phyloP scores from a whole-genome alignment of 495 filamentous ascomycete genomes.

The Neurospora sp. region DNA sequence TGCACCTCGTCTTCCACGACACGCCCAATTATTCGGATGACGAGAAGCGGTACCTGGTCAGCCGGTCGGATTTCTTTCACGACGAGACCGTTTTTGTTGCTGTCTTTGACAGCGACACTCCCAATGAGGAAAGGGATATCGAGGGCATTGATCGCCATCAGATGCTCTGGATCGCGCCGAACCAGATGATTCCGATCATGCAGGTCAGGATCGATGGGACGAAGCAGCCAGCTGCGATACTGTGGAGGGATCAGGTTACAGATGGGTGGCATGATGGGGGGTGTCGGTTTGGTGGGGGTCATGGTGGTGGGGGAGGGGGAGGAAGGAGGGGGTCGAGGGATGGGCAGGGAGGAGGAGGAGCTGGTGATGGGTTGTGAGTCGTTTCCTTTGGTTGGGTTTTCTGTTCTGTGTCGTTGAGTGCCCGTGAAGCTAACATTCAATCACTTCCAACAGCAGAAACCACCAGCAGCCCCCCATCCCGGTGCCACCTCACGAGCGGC shows the following conservation, averaged over 20 bases:
- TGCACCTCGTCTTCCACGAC: background rate
- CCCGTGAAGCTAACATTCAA: background rate
- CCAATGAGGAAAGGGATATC: background rate
- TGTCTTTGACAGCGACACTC: background rate
- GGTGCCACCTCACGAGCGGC: background rate
- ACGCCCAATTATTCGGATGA: background rate
- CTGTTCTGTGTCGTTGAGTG: too few relatives aligned
- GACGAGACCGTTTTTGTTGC: background rate
- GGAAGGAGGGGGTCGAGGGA: background rate
- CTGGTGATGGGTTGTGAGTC: background rate
- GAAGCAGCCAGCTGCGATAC: constrained; percentile 3
- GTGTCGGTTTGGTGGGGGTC: background rate
- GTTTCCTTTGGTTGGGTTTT: background rate
- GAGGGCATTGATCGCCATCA: background rate
- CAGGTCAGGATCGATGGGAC: background rate
- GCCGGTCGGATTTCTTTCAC: background rate
- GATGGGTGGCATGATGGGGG: background rate
- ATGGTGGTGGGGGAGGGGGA: background rate
- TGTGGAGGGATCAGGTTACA: background rate
- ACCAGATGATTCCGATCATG: background rate
- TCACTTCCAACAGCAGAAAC: background rate
- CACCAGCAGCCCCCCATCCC: background rate
- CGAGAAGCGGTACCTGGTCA: background rate
- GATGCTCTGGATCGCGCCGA: background rate
- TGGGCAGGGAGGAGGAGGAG: background rate